Evolutionary conservation across 352 stramenopile genomes (phyloP).

Genomic region (Plasmopara viticola): DNA sequence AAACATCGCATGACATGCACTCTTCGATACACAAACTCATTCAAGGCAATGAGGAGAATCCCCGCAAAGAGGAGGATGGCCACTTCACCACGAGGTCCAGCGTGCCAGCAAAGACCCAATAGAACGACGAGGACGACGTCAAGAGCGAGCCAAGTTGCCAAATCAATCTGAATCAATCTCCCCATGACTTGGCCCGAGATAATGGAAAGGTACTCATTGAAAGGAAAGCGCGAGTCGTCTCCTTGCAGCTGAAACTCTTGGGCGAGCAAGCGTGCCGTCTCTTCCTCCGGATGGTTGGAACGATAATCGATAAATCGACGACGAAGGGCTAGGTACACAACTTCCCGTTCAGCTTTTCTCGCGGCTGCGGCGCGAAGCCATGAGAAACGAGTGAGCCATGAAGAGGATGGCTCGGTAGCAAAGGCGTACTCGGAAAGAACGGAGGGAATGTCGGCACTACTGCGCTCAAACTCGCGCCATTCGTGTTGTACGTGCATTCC

Average conservation of each 20-base stretch:
- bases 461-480: conserved; percentile 68
- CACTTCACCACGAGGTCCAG: no score
- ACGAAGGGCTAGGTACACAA: no score
- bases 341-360: no score
- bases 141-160: conserved; percentile 60
- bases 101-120: conserved; percentile 24
- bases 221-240: conserved; percentile 7
- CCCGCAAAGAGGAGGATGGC: no score
- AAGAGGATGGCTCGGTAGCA: no score
- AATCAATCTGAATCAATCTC: conserved; percentile 63
- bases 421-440: conserved; percentile 32
- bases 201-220: conserved; percentile 74
- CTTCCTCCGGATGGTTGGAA: conserved; percentile 61
- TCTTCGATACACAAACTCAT: no score
- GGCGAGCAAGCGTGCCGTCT: conserved; percentile 29
- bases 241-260: conserved; percentile 61
- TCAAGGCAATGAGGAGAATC: no score
- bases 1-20: no score
- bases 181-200: conserved; percentile 74
- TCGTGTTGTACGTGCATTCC: conserved; percentile 57
- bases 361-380: no score
- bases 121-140: conserved; percentile 42
- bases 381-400: no score
- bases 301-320: conserved; percentile 56
- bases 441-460: conserved; percentile 37